Conservation (phyloP, 768 basidiomycete genomes). For the Daedaleopsis nitida region DNA sequence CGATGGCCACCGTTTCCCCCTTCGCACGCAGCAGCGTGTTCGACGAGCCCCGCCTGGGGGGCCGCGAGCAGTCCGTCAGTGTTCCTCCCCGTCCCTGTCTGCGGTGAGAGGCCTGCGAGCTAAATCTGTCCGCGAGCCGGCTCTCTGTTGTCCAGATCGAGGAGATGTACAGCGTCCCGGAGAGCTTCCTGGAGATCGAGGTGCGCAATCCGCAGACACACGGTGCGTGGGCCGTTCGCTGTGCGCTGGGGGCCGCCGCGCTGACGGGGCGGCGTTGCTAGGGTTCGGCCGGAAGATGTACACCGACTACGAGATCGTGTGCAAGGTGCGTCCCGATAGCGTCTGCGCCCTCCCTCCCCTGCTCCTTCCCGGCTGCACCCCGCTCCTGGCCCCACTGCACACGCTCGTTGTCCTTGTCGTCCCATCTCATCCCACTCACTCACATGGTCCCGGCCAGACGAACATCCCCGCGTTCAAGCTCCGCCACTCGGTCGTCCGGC, state of each 20-base stretch:
- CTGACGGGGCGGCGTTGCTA: slow-evolving; percentile 29
- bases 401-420: not conserved
- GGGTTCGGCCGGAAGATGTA: slow-evolving; percentile 99
- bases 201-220: slow-evolving; percentile 97
- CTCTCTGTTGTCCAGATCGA: slow-evolving; percentile 63
- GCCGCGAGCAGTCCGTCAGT: slow-evolving; percentile 43
- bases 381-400: not conserved
- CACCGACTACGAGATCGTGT: slow-evolving; percentile 98
- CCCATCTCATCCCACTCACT: not conserved
- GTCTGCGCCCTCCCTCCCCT: not conserved
- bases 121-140: slow-evolving; percentile 36
- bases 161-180: slow-evolving; percentile 98
- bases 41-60: slow-evolving; percentile 38
- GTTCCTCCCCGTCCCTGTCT: slow-evolving; percentile 2
- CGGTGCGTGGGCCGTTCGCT: slow-evolving; percentile 49
- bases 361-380: not conserved
- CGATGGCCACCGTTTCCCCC: slow-evolving; percentile 43
- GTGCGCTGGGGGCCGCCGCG: not conserved
- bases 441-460: slow-evolving; percentile 58
- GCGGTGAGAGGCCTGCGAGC: slow-evolving; percentile 14
- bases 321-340: slow-evolving; percentile 70
- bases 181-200: slow-evolving; percentile 97
- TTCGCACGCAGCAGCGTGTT: slow-evolving; percentile 43
- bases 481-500: slow-evolving; percentile 62
- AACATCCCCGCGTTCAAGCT: slow-evolving; percentile 99